Evolutionary conservation across 208 protist genomes (phyloP).

Genomic region (Trypanosoma lewisi): DNA sequence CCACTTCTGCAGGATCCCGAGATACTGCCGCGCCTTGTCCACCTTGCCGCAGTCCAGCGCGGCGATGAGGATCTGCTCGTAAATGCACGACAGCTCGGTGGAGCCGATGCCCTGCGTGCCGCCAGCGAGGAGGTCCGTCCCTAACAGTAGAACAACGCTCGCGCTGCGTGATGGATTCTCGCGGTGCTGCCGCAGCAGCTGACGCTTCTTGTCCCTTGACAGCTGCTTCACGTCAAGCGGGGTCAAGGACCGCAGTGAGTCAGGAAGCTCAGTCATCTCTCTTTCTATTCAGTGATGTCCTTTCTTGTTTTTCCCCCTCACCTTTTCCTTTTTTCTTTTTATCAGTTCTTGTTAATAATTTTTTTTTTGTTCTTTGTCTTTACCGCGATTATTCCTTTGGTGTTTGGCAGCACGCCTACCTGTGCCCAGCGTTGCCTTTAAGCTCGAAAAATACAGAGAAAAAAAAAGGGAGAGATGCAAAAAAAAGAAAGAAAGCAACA

Average conservation of each 20-base stretch:
- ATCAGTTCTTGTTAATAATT: neutral
- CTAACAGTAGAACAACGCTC: constrained; percentile 68
- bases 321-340: neutral
- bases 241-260: constrained; percentile 46
- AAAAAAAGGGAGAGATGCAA: neutral
- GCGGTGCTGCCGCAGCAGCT: constrained; percentile 55
- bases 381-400: too few species aligned
- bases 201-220: constrained; percentile 58
- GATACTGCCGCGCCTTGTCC: constrained; percentile 55
- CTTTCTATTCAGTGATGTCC: neutral
- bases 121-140: constrained; percentile 70
- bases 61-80: constrained; percentile 81
- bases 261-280: constrained; percentile 17
- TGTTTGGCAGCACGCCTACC: too few species aligned
- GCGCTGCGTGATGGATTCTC: constrained; percentile 47
- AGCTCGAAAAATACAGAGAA: too few species aligned
- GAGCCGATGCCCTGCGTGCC: constrained; percentile 45
- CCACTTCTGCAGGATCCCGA: constrained; percentile 64
- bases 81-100: constrained; percentile 60
- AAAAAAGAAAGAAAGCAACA: neutral
- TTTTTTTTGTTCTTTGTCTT: too few species aligned
- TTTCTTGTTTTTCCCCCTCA: neutral
- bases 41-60: constrained; percentile 70
- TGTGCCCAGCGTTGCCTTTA: too few species aligned
- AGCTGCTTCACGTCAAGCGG: constrained; percentile 77